These are phyloP conservation scores for Jaltomata sinuosa DNA, from an alignment of 257 asterid species.

Conservation along the genomic window DNA sequence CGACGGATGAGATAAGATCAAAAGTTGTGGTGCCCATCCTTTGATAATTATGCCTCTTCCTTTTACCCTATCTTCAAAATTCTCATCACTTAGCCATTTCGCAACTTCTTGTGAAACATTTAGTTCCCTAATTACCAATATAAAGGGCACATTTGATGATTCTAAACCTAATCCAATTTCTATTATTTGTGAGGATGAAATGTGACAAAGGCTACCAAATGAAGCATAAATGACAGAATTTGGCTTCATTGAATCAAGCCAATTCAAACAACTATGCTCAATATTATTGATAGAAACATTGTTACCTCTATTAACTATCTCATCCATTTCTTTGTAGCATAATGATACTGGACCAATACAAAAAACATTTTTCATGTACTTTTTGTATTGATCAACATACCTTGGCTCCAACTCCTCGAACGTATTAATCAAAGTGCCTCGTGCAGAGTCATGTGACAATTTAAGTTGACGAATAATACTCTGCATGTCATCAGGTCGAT, in stretches of 20 bases:
- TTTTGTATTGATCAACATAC: constrained; percentile 19
- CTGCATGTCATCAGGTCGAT: background rate
- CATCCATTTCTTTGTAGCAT: constrained; percentile 11
- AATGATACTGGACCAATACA: constrained; percentile 46
- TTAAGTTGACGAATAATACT: constrained; percentile 5
- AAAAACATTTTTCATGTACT: constrained; percentile 21
- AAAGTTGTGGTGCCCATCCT: background rate
- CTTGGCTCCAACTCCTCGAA: constrained; percentile 42
- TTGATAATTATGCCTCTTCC: background rate
- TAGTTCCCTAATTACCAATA: constrained; percentile 9
- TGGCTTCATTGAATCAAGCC: constrained; percentile 25
- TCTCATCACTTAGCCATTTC: constrained; percentile 3
- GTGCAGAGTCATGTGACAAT: constrained; percentile 1
- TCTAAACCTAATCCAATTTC: constrained; percentile 42
- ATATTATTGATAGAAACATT: constrained; percentile 7
- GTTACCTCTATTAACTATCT: constrained; percentile 21
- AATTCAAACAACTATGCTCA: constrained; percentile 12
- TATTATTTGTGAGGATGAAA: constrained; percentile 15
- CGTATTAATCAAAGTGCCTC: constrained; percentile 31
- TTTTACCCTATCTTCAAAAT: background rate
- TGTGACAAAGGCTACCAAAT: constrained; percentile 32
- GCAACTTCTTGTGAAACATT: constrained; percentile 6
- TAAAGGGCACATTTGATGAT: constrained; percentile 22
- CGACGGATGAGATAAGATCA: background rate
- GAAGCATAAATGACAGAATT: constrained; percentile 28